phyloP scores from a whole-genome alignment of 2,329 filamentous ascomycete species.

The Verticillium longisporum region DNA sequence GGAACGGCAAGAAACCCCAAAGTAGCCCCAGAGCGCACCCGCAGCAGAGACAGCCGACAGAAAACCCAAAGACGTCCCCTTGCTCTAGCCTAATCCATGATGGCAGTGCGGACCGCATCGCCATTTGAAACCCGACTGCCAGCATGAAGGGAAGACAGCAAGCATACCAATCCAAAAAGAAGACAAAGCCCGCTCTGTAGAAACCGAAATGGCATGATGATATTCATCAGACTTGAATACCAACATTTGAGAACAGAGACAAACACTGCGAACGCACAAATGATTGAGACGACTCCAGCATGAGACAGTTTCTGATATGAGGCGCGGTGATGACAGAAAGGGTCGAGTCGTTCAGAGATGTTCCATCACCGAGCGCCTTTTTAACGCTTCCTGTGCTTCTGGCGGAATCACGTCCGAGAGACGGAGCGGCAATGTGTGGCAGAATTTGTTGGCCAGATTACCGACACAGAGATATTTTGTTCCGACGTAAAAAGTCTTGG shows the following conservation, averaged over 20 bases:
- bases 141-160: background rate
- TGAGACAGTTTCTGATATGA: background rate
- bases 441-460: slow-evolving; percentile 1
- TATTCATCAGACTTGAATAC: background rate
- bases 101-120: background rate
- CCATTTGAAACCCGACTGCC: background rate
- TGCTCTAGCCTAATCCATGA: background rate
- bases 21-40: background rate
- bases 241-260: background rate
- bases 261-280: background rate
- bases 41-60: background rate
- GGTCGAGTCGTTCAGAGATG: background rate
- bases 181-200: background rate
- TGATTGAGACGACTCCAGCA: background rate
- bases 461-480: slow-evolving; percentile 1
- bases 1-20: background rate
- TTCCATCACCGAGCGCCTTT: background rate
- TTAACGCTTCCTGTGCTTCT: background rate
- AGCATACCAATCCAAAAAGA: background rate
- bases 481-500: background rate
- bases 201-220: background rate
- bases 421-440: slow-evolving; percentile 1
- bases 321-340: background rate
- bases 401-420: background rate
- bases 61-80: background rate